Base-by-base conservation (phyloP, 805 yeast genomes). In the Candida maris region DNA sequence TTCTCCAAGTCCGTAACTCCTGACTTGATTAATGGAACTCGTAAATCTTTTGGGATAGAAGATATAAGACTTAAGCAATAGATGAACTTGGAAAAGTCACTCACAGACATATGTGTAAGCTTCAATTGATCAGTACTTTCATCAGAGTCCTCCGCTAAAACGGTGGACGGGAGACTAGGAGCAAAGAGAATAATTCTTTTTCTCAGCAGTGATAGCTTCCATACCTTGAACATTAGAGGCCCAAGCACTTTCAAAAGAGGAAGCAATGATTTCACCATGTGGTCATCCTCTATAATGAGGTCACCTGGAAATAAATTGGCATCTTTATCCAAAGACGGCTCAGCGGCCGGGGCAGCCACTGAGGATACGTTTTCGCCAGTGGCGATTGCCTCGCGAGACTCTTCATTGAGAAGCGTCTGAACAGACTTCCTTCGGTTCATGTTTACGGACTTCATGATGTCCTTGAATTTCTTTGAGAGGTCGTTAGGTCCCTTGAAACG, bases 41-140 rank as follows among this genome's bases (percentile, higher is more conserved):
- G 23, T 12, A 77, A 57, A 29, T 79, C 82, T 35, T 69, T 65
- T 0, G 93, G 91, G 4, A 83, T 66, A 3, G 79, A 61, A 1
- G 85, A 71, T n/a, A 85, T 51, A 10, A 81, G 62, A 3, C 84
- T 68, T 0, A 83, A 51, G 18, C 81, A 62, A 51, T 80, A 82
- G 4, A 76, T 67, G 54, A 73, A 75, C 12, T 77, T 67, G 32
- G 78, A 67, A 34, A 64, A 54, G 24, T 54, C 53, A 29, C 65
- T 70, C 9, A 71, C 55, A 15, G 42, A 64, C 32, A 38, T 48
- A 41, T 36, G 45, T 21, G 29, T 37, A 4, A 27, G 41, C n/a
- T 21, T 19, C 15, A 18, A 28, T 19, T n/a, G 22, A 10, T 20
- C 15, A 14, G 32, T 60, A 17, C 30, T 25, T 6, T 32, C 38